Evolutionary conservation across 176 grass and related monocot genomes (phyloP).

Genomic region (Zizania latifolia): DNA sequence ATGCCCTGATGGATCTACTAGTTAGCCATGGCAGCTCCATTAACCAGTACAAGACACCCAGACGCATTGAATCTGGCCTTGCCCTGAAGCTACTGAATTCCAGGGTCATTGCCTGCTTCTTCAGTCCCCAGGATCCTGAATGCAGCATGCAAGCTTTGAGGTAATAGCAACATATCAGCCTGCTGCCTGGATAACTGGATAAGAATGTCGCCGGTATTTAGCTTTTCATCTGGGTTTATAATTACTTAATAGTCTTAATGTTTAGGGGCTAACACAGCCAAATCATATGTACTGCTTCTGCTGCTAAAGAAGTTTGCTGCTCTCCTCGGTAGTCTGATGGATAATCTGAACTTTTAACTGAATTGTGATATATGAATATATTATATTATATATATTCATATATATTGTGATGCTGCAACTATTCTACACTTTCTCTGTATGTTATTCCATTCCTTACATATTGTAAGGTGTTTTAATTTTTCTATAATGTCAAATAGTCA

Average conservation of each 20-base stretch:
- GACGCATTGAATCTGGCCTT: constrained; percentile 44
- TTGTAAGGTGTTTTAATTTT: no score
- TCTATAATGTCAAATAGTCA: no score
- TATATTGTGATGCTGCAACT: background rate
- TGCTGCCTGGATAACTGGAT: background rate
- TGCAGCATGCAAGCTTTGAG: constrained; percentile 35
- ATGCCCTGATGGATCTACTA: constrained; percentile 66
- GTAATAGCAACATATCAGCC: background rate
- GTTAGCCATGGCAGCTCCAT: constrained; percentile 75
- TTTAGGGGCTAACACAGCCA: background rate
- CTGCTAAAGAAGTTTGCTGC: background rate
- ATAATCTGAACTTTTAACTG: background rate
- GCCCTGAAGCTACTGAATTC: constrained; percentile 58
- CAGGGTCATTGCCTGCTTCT: constrained; percentile 44
- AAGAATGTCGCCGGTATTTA: background rate
- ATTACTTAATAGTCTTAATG: background rate
- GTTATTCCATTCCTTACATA: no score
- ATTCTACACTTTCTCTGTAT: background rate
- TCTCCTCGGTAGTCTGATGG: background rate
- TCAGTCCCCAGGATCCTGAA: constrained; percentile 56
- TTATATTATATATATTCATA: background rate
- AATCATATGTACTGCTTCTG: background rate
- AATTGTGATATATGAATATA: background rate
- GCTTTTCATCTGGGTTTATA: background rate
- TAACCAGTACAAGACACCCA: constrained; percentile 85